Evolutionary conservation across 371 early-diverging fungal species (phyloP).

Genomic region (Mucor racemosus): DNA sequence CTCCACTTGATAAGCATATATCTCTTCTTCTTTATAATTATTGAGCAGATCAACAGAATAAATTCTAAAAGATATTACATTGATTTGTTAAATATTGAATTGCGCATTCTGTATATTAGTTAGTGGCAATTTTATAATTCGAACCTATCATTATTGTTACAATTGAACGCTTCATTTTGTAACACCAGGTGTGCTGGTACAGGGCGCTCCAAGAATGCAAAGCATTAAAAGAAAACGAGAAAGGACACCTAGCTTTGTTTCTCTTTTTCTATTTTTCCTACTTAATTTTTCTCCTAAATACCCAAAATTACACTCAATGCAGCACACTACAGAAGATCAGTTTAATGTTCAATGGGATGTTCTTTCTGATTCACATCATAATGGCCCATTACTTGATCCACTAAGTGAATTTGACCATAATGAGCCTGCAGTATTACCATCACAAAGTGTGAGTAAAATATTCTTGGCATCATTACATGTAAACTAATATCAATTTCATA

Average conservation of each 20-base stretch:
- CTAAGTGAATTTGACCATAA: slow-evolving; percentile 13
- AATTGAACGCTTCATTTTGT: not conserved
- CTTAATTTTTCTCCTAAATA: not conserved
- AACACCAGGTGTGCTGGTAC: not conserved
- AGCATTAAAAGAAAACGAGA: not conserved
- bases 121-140: too few relatives aligned
- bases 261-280: slow-evolving; percentile 7
- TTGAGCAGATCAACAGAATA: too few relatives aligned
- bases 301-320: slow-evolving; percentile 11
- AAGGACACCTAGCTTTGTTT: not conserved
- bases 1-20: too few relatives aligned
- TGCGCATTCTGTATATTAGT: too few relatives aligned
- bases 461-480: not conserved
- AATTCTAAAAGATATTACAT: too few relatives aligned
- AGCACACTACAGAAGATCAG: slow-evolving; percentile 37
- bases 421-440: slow-evolving; percentile 21
- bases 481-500: not conserved
- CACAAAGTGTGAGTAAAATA: slow-evolving; percentile 16
- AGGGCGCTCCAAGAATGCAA: slow-evolving; percentile 6
- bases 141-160: too few relatives aligned
- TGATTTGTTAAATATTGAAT: too few relatives aligned
- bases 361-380: slow-evolving; percentile 8
- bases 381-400: slow-evolving; percentile 14
- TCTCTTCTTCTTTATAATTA: too few relatives aligned
- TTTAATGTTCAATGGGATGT: slow-evolving; percentile 45